Base-by-base conservation (phyloP, 2,329 filamentous ascomycete genomes). In the Cordyceps farinosa region DNA sequence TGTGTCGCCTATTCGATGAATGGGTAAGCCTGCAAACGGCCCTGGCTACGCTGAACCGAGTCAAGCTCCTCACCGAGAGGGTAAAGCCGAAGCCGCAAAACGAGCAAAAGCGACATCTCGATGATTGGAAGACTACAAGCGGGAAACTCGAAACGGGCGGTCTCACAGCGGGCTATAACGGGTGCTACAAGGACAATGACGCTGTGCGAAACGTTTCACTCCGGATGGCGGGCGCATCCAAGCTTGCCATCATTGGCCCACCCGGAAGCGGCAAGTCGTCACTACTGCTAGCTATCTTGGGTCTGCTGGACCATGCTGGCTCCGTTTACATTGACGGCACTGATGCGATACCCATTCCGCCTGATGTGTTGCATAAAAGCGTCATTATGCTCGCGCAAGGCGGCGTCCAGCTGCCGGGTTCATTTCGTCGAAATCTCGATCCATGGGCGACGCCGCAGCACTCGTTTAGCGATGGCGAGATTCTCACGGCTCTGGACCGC, bases 211-310 rank as follows among this genome's bases (percentile, higher is more conserved):
- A 69, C 9, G 40, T 76, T 3, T 66, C 66, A 10, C 62, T 76
- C 13, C 68, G 67, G 9, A 69, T 76, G 55, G 9, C 68, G 73
- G 58, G 27, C 3, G 15, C 8, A 29, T 15, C 42, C 29, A 75
- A 74, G 60, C 66, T 76, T 13, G 75, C 70, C 15, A 68, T 78
- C n/a, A 73, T 74, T 44, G 75, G 76, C 5, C 68, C 75, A 3
- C 75, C 74, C 1, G 75, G 73, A 22, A 67, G 66, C 55, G 69
- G 69, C 13, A 71, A 70, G 51, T 68, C 66, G 51, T 69, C 69
- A 9, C 59, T 70, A 2, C 42, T 70, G 38, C 64, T 67, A 17
- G 63, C 68, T 13, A 38, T 69, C 1, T 44, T 65, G 29, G 55
- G 54, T 8, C 42, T 67, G n/a, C 53, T 67, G 1, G 65, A 66